phyloP scores from a whole-genome alignment of 2,329 filamentous ascomycete genomes.

The Triangularia verruculosa region DNA sequence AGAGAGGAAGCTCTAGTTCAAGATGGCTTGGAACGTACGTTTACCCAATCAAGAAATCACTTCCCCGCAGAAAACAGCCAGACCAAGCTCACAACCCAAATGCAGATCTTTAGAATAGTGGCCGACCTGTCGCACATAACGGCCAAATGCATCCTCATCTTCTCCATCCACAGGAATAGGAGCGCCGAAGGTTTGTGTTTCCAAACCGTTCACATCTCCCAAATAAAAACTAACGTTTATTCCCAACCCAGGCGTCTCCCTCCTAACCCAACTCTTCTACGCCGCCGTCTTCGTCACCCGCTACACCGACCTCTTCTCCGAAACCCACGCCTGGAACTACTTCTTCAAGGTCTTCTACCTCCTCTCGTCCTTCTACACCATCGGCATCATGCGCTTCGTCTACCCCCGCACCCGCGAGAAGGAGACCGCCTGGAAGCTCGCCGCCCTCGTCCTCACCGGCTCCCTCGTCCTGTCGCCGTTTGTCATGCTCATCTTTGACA shows the following conservation, averaged over 20 bases:
- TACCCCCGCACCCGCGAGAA: constrained; percentile 85
- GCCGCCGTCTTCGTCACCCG: constrained; percentile 79
- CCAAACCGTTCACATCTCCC: background rate
- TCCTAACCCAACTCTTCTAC: constrained; percentile 89
- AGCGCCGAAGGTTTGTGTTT: constrained; percentile 70
- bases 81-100: constrained; percentile 38
- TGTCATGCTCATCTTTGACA: constrained; percentile 65
- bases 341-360: constrained; percentile 91
- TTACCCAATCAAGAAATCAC: too few relatives aligned
- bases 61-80: background rate
- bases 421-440: constrained; percentile 92
- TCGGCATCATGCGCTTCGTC: constrained; percentile 81
- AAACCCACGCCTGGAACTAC: constrained; percentile 63
- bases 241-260: constrained; percentile 65
- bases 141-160: constrained; percentile 88
- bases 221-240: too few relatives aligned
- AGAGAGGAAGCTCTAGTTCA: background rate
- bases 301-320: constrained; percentile 77
- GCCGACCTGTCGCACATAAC: constrained; percentile 81
- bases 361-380: constrained; percentile 76
- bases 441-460: constrained; percentile 63
- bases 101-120: constrained; percentile 68
- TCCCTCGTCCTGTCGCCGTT: constrained; percentile 69
- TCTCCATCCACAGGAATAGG: constrained; percentile 82
- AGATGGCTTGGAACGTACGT: constrained; percentile 27